Base-by-base conservation (phyloP, 768 basidiomycete genomes). In the Phanerochaete sordida region DNA sequence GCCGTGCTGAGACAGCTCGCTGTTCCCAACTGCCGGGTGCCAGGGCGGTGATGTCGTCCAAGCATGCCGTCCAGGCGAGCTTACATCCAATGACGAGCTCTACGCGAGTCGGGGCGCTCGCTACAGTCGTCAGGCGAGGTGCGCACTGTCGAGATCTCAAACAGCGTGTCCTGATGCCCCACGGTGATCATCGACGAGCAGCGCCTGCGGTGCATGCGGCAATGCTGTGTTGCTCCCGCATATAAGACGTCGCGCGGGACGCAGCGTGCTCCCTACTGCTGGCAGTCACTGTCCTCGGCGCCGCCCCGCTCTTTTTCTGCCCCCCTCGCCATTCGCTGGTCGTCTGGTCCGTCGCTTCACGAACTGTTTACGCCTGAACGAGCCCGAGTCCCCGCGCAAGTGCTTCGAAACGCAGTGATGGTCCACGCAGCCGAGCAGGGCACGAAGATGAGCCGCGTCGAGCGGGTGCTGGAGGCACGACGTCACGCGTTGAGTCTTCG, bases 281-380 rank as follows among this genome's bases (percentile, higher is more conserved):
- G 53, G 53, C 53, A 54, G 53, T 54, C 53, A 37, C 53, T 37
- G 53, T 54, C 53, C 53, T 26, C 53, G 53, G 35, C 53, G 35
- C 53, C 53, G 15, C 43, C 27, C 24, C 53, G 53, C 27, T 54
- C 53, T 54, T 43, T 54, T 21, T 33, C 1, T 3, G 35, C 15
- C 37, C 53, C 43, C 23, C 15, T 39, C 35, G 11, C 53, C 53
- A 54, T 54, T 54, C 53, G 53, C 53, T 37, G 53, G 53, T 43
- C 53, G 53, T 35, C 33, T 54, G 53, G 53, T 54, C 53, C 53
- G 23, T 54, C 33, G 33, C 7, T 26, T 54, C n/a, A 12, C 37
- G 35, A n/a, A 33, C 53, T 53, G 12, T 28, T 24, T 30, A 53
- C 51, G 30, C 33, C 23, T 31, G 31, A 53, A 13, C 35, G n/a